Evolutionary conservation across 345 rosid species (phyloP).

Genomic region (Populus alba): DNA sequence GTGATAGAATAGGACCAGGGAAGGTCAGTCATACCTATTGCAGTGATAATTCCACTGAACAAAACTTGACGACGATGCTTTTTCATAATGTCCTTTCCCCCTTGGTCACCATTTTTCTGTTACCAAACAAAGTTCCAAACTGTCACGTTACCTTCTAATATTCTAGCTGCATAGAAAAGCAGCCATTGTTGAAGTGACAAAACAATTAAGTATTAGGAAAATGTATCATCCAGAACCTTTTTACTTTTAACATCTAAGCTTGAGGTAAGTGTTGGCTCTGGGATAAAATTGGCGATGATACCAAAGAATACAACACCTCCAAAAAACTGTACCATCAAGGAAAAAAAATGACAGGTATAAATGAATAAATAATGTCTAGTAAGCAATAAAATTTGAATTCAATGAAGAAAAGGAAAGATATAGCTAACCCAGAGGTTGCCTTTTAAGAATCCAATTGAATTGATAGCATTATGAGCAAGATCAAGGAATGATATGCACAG

Average conservation of each 20-base stretch:
- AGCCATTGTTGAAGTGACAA: neutral
- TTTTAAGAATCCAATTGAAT: constrained; percentile 90
- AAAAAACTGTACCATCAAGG: constrained; percentile 64
- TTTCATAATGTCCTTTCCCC: constrained; percentile 80
- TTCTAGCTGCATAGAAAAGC: constrained; percentile 2
- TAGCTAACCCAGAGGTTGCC: constrained; percentile 92
- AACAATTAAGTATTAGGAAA: constrained; percentile 4
- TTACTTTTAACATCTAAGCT: constrained; percentile 57
- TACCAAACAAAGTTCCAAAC: constrained; percentile 29
- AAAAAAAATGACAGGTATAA: constrained; percentile 17
- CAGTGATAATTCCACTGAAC: constrained; percentile 86
- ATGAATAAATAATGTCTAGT: neutral
- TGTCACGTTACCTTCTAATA: constrained; percentile 16
- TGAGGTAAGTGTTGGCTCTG: constrained; percentile 71
- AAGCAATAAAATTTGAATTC: constrained; percentile 12
- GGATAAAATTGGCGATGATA: constrained; percentile 75
- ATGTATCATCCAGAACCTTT: constrained; percentile 51
- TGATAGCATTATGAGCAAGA: constrained; percentile 94
- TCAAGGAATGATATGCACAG: constrained; percentile 95
- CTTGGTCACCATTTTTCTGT: constrained; percentile 67
- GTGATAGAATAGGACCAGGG: neutral
- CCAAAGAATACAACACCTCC: constrained; percentile 91
- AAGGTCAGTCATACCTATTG: constrained; percentile 59
- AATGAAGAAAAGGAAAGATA: constrained; percentile 15
- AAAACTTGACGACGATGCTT: constrained; percentile 89